Evolutionary conservation across 257 asterid species (phyloP), one percentile per base, ranked within the genome.

Genomic region (Salvia rosmarinus): DNA sequence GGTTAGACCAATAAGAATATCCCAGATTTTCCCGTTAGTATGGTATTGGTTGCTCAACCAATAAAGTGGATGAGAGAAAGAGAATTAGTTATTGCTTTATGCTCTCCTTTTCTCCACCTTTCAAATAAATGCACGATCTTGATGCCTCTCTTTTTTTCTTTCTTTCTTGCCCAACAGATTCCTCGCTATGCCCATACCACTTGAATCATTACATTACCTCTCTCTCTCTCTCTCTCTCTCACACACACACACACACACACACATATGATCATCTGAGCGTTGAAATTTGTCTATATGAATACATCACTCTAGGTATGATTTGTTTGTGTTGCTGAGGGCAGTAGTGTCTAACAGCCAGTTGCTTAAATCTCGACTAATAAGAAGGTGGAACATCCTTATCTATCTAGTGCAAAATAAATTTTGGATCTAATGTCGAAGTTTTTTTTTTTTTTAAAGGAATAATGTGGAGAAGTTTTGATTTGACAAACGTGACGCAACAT

Each of bases 71-170:
- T 1, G 28, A n/a, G 49, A 46, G 40, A 43, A 40, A 39, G 55
- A 23, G 66, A 69, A 55, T 55, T 13, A 23, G 39, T 25, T 64
- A 7, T 64, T 6, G 4, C 67, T 56, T 58, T 70, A 25, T 57
- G 32, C 55, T 70, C 46, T 57, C 75, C 59, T 46, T 47, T 46
- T 65, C 70, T 64, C 55, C 69, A 64, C 69, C 69, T 56, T 56
- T 25, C 42, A 57, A 28, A 57, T 57, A 57, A 13, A 28, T 57
- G 20, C 42, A 21, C 40, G 2, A 57, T 28, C 39, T 57, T 25
- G 6, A 64, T 64, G 69, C 69, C 54, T 64, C 69, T 6, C 47
- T 10, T 1, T 14, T 40, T 40, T 21, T 39, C n/a, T n/a, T n/a
- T n/a, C n/a, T 4, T 6, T 32, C n/a, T 40, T 40, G 8, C n/a